These are phyloP conservation scores for Mycena venus DNA, from an alignment of 768 basidiomycete genomes.

Conservation along the genomic window DNA sequence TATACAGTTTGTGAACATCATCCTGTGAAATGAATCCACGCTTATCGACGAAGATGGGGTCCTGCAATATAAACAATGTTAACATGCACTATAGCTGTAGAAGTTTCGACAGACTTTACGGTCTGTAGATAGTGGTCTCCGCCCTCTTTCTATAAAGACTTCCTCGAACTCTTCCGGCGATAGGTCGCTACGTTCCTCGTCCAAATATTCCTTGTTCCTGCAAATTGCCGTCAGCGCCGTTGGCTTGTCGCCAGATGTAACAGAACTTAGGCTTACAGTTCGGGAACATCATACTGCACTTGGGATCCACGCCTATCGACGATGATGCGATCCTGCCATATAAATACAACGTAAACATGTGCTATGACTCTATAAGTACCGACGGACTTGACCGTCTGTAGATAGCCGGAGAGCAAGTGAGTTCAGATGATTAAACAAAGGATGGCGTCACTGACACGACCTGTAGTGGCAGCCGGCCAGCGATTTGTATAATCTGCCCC, in stretches of 20 bases:
- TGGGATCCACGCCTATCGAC: conserved; percentile 6
- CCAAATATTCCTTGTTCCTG: not conserved
- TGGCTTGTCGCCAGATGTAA: conserved; percentile 20
- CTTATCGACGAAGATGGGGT: conserved; percentile 39
- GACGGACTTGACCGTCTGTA: conserved; percentile 15
- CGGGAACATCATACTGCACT: not conserved
- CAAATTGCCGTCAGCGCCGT: conserved; percentile 12
- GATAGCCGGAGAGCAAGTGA: not conserved
- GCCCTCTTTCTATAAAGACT: too few relatives aligned
- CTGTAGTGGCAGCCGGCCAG: conserved; percentile 19
- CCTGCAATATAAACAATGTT: conserved; percentile 7
- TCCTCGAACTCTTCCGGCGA: too few relatives aligned
- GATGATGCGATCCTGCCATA: conserved; percentile 5
- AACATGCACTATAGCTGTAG: too few relatives aligned
- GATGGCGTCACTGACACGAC: not conserved
- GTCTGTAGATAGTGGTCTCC: too few relatives aligned
- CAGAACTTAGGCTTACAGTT: not conserved
- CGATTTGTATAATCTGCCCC: conserved; percentile 16
- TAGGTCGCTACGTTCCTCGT: too few relatives aligned
- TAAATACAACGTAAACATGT: conserved; percentile 5
- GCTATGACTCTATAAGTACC: not conserved
- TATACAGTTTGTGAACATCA: conserved; percentile 8
- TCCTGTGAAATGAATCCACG: conserved; percentile 2
- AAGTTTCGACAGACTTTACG: conserved; percentile 7
- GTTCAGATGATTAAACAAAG: not conserved